A percentile compares a stretch with the other conserved stretches of the same genome.
Evolutionary conservation across 331 rosid genomes (phyloP).

Genomic region (Rhamnella rubrinervis): DNA sequence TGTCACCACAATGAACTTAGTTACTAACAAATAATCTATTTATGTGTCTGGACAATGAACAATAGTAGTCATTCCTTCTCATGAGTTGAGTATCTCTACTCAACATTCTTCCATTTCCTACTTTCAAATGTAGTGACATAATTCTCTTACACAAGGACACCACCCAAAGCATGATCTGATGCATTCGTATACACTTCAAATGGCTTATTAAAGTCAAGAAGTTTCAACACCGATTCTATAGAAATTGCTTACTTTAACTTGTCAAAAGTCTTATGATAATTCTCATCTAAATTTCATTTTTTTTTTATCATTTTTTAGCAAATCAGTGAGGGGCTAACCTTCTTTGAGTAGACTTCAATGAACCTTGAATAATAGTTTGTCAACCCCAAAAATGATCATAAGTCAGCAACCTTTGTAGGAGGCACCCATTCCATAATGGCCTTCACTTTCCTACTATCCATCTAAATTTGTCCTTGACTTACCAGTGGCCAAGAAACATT

Average conservation of each 20-base stretch:
- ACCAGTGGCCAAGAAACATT: neutral
- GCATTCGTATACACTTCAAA: constrained; percentile 1
- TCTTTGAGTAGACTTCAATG: neutral
- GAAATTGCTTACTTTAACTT: neutral
- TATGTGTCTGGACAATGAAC: neutral
- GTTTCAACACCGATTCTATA: neutral
- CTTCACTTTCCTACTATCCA: neutral
- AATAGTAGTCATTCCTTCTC: neutral
- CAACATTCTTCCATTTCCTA: neutral
- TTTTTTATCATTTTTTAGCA: neutral
- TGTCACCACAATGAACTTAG: neutral
- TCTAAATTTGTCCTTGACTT: neutral
- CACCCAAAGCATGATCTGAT: neutral
- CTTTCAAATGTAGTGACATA: neutral
- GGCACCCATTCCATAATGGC: constrained; percentile 1
- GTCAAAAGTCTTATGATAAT: neutral
- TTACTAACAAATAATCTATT: constrained; percentile 1
- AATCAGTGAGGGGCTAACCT: neutral
- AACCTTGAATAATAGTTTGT: neutral
- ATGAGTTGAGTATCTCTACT: neutral
- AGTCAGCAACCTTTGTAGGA: neutral
- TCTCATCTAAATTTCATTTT: neutral
- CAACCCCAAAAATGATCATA: neutral
- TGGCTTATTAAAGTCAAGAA: neutral
- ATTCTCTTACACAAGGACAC: neutral